Percentiles rank a stretch among this genome's conserved stretches.
Evolutionary conservation across 2,329 filamentous ascomycete genomes (phyloP).

Genomic region (Colletotrichum destructivum): DNA sequence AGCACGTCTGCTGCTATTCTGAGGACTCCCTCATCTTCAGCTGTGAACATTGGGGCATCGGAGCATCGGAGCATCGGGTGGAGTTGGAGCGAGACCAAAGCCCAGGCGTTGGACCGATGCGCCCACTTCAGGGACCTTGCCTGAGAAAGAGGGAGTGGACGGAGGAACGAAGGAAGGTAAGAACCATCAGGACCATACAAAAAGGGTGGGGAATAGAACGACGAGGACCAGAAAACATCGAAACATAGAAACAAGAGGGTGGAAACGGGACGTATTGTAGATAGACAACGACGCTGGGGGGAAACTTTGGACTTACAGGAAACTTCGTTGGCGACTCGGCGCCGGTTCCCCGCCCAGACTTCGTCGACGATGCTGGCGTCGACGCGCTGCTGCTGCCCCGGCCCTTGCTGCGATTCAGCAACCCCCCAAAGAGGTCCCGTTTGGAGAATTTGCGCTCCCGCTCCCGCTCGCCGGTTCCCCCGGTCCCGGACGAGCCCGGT

Average conservation of each 20-base stretch:
- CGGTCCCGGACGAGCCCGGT: slow-evolving; percentile 11
- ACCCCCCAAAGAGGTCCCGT: slow-evolving; percentile 51
- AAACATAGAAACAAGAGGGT: background rate
- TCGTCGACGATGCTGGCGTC: slow-evolving; percentile 23
- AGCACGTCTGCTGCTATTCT: slow-evolving; percentile 27
- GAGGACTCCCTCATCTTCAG: slow-evolving; percentile 31
- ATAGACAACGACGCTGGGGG: background rate
- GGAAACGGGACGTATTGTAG: background rate
- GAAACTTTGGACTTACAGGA: slow-evolving; percentile 31
- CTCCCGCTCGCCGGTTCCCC: slow-evolving; percentile 26
- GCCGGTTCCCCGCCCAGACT: slow-evolving; percentile 28
- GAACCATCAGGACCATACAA: slow-evolving; percentile 10
- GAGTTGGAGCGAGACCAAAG: background rate
- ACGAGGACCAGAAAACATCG: background rate
- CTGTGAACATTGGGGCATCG: slow-evolving; percentile 3
- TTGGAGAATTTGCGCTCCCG: slow-evolving; percentile 48
- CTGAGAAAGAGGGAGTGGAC: background rate
- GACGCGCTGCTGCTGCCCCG: slow-evolving; percentile 25
- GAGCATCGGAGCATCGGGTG: slow-evolving; percentile 2
- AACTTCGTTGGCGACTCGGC: slow-evolving; percentile 38
- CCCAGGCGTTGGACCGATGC: slow-evolving; percentile 4
- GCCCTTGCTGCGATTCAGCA: slow-evolving; percentile 48
- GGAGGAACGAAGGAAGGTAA: background rate
- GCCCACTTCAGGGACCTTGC: slow-evolving; percentile 22
- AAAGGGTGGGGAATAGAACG: slow-evolving; percentile 27